Evolutionary conservation across 2,329 filamentous ascomycete species (phyloP).

Genomic region (Blastomyces emzantsi): DNA sequence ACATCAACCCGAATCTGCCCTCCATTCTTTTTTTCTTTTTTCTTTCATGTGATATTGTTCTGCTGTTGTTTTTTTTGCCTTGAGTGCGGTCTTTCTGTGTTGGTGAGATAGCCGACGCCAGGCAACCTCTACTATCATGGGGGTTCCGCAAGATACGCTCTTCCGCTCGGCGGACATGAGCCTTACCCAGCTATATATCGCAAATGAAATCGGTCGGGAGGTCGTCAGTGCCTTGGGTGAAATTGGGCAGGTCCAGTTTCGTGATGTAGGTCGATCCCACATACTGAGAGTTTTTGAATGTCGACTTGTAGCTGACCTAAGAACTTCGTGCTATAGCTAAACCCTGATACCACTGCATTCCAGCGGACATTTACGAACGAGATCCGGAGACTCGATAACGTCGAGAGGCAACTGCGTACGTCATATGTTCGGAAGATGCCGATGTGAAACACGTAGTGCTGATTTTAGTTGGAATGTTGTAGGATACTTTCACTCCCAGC

Average conservation of each 20-base stretch:
- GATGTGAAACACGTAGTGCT: constrained; percentile 6
- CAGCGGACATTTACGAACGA: constrained; percentile 97
- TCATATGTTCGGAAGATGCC: constrained; percentile 18
- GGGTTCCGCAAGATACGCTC: constrained; percentile 69
- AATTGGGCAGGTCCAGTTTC: constrained; percentile 91
- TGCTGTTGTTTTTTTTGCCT: too few species aligned
- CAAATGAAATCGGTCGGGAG: constrained; percentile 97
- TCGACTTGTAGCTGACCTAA: constrained; percentile 16
- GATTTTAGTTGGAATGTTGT: constrained; percentile 11
- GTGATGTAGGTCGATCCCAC: constrained; percentile 61
- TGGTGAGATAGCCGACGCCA: neutral
- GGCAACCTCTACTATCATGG: constrained; percentile 42
- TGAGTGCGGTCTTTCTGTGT: neutral
- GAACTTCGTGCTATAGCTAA: constrained; percentile 53
- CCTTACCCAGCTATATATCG: constrained; percentile 98
- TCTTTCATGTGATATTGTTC: neutral
- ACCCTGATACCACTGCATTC: constrained; percentile 85
- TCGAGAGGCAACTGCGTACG: constrained; percentile 92
- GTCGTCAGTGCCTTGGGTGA: constrained; percentile 94
- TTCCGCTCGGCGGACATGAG: constrained; percentile 99
- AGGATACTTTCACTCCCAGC: constrained; percentile 93
- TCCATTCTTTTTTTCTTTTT: neutral
- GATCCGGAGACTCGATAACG: constrained; percentile 94
- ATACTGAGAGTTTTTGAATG: neutral
- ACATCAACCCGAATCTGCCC: neutral